Evolutionary conservation across 139 green algal species (phyloP).

Genomic region (Coelastrella sp.): DNA sequence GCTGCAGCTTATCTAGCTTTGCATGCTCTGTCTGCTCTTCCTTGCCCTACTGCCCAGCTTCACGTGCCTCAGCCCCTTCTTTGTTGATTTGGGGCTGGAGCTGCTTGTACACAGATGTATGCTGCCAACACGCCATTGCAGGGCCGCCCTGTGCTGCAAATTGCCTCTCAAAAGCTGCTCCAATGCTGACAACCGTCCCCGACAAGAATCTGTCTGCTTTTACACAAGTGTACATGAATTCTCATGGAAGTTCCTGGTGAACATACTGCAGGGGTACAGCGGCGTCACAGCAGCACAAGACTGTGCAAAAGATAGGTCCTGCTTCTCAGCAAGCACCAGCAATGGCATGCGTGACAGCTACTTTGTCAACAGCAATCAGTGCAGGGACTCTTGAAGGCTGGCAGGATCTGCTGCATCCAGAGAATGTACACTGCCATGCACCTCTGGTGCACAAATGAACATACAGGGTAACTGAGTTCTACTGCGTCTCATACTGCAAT

Average conservation of each 20-base stretch:
- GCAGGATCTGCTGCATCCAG: constrained; percentile 17
- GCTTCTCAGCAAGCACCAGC: constrained; percentile 12
- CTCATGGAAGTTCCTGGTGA: neutral
- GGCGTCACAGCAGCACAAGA: neutral
- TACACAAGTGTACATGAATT: too few species aligned
- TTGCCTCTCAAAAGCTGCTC: too few species aligned
- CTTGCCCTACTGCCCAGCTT: neutral
- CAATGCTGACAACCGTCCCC: too few species aligned
- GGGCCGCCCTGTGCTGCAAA: neutral
- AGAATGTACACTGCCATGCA: constrained; percentile 23
- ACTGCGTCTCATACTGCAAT: neutral
- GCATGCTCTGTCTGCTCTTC: neutral
- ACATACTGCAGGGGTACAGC: neutral
- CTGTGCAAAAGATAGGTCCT: neutral
- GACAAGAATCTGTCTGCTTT: too few species aligned
- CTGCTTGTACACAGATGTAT: neutral
- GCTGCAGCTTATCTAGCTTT: neutral
- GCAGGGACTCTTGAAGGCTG: constrained; percentile 9
- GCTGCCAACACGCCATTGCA: neutral
- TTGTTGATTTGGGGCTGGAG: neutral
- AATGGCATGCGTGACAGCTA: constrained; percentile 19
- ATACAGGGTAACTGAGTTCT: too few species aligned
- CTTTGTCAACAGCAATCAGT: neutral
- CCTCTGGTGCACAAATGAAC: neutral
- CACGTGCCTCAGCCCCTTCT: constrained; percentile 1